phyloP scores from a whole-genome alignment of 495 filamentous ascomycete genomes.

The Cercophora samala region DNA sequence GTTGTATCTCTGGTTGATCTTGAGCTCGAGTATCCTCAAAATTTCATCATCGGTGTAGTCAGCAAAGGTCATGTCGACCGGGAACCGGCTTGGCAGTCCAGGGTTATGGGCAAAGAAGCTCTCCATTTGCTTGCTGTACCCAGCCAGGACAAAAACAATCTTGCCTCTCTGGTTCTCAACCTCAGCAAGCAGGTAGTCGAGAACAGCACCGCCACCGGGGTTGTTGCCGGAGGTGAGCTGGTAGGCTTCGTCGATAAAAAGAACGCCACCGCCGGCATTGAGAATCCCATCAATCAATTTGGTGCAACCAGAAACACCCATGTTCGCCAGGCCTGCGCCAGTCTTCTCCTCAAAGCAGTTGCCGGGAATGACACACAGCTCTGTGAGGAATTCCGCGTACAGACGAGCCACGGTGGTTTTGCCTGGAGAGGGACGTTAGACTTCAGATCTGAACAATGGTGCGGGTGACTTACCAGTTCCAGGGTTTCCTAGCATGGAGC shows the following conservation, averaged over 20 bases:
- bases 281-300: constrained; percentile 56
- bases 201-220: constrained; percentile 55
- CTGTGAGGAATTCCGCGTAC: constrained; percentile 65
- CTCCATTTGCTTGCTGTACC: constrained; percentile 78
- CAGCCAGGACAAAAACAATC: constrained; percentile 72
- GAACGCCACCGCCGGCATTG: constrained; percentile 60
- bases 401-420: constrained; percentile 81
- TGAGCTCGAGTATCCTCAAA: constrained; percentile 54
- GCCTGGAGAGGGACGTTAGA: constrained; percentile 38
- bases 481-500: constrained; percentile 71
- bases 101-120: constrained; percentile 75
- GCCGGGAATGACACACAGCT: constrained; percentile 56
- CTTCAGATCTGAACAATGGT: not conserved
- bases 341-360: constrained; percentile 62
- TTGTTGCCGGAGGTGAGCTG: constrained; percentile 59
- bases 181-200: constrained; percentile 73
- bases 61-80: constrained; percentile 59
- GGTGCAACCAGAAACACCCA: constrained; percentile 56
- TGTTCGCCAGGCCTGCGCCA: constrained; percentile 62
- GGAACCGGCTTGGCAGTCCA: constrained; percentile 69
- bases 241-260: constrained; percentile 80
- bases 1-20: constrained; percentile 44
- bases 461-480: constrained; percentile 59
- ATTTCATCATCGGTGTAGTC: constrained; percentile 71
- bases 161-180: constrained; percentile 73